Percentiles rank a stretch among this genome's conserved stretches.
Evolutionary conservation across 1,284 basidiomycete species (phyloP).

Genomic region (Sanghuangporus sanghuang): DNA sequence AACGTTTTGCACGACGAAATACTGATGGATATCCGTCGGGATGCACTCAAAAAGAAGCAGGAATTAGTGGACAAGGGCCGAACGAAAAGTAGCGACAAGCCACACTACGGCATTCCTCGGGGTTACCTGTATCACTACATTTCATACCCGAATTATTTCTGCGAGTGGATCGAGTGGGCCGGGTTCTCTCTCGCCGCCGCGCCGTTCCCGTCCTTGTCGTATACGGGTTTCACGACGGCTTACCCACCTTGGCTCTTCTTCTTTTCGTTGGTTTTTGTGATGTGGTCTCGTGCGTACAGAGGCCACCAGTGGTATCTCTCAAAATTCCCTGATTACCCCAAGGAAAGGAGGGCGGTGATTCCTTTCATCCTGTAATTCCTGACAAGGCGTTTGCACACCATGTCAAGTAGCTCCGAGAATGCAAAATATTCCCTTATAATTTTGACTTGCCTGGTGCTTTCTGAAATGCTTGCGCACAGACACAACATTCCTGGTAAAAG

Average conservation of each 20-base stretch:
- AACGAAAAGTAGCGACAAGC: constrained; percentile 18
- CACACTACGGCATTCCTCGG: constrained; percentile 76
- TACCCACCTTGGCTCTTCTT: constrained; percentile 77
- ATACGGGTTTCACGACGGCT: constrained; percentile 23
- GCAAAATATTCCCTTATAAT: no score
- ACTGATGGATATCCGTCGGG: constrained; percentile 67
- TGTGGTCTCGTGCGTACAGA: constrained; percentile 75
- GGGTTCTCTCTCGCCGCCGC: constrained; percentile 70
- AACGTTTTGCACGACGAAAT: constrained; percentile 90
- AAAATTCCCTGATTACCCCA: constrained; percentile 68
- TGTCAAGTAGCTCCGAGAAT: not conserved
- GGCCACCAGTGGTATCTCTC: constrained; percentile 79
- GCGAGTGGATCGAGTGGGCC: constrained; percentile 87
- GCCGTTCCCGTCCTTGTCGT: constrained; percentile 32
- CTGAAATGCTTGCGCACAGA: no score
- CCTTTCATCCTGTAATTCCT: constrained; percentile 54
- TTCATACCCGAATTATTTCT: constrained; percentile 92
- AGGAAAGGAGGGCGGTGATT: constrained; percentile 56
- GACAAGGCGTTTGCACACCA: not conserved
- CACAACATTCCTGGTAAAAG: no score
- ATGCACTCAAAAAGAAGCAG: constrained; percentile 20
- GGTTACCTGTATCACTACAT: constrained; percentile 76
- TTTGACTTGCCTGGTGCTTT: no score
- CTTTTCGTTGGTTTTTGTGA: constrained; percentile 60
- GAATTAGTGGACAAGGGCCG: constrained; percentile 19